Evolutionary conservation across 306 rosid genomes (phyloP).

Genomic region (Dicorynia guianensis): DNA sequence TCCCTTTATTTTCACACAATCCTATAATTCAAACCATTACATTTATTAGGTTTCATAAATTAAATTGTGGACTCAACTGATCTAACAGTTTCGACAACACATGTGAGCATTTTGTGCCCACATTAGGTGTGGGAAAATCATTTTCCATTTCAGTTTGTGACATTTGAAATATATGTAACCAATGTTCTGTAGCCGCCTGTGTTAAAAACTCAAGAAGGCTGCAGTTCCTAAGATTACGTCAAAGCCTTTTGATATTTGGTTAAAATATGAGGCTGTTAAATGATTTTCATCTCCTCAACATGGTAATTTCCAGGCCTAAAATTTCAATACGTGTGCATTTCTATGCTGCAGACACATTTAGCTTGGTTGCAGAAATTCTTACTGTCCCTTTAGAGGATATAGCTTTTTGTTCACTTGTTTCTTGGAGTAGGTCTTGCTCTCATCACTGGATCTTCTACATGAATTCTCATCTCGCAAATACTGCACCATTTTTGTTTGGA

Average conservation of each 20-base stretch:
- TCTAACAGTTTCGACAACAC: too few relatives aligned
- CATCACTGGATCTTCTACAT: background rate
- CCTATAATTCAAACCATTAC: too few relatives aligned
- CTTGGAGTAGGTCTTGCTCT: too few relatives aligned
- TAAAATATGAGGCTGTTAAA: background rate
- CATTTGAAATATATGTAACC: background rate
- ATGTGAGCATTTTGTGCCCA: too few relatives aligned
- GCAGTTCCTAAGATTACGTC: background rate
- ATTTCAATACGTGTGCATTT: background rate
- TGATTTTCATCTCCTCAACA: background rate
- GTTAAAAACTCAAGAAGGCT: background rate
- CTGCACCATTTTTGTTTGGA: background rate
- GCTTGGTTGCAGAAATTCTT: background rate
- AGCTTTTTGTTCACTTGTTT: too few relatives aligned
- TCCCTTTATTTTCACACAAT: too few relatives aligned
- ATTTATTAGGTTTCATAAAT: too few relatives aligned
- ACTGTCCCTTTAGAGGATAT: too few relatives aligned
- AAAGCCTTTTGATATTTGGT: conserved; percentile 4
- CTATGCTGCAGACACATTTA: background rate
- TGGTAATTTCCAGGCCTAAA: background rate
- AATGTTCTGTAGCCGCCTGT: background rate
- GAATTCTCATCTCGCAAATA: background rate
- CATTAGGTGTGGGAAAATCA: too few relatives aligned
- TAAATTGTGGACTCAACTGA: too few relatives aligned
- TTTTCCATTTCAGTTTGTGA: background rate